Evolutionary conservation across 1,139 yeast species (phyloP).

Genomic region (Blastobotrys capitulatus): DNA sequence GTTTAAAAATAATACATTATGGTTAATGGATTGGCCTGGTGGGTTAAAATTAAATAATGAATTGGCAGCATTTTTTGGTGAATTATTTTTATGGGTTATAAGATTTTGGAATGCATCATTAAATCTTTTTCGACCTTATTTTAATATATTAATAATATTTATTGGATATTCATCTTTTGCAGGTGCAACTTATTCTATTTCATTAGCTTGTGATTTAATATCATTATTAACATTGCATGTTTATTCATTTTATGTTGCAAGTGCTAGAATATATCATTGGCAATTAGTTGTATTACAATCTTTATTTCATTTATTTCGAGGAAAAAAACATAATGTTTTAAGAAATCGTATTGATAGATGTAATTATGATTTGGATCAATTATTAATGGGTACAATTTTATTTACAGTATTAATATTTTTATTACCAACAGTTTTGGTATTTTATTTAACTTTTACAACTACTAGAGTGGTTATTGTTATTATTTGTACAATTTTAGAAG

Average conservation of each 20-base stretch:
- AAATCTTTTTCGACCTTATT: constrained; percentile 30
- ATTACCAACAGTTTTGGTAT: constrained; percentile 82
- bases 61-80: constrained; percentile 80
- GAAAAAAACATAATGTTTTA: constrained; percentile 79
- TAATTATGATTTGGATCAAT: constrained; percentile 77
- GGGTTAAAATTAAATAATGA: constrained; percentile 91
- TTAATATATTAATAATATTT: constrained; percentile 30
- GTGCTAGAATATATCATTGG: constrained; percentile 73
- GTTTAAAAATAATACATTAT: constrained; percentile 48
- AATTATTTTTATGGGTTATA: constrained; percentile 78
- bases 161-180: constrained; percentile 45
- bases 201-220: constrained; percentile 59
- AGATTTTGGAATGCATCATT: constrained; percentile 50
- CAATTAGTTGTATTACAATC: constrained; percentile 66
- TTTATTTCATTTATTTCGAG: constrained; percentile 79
- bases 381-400: constrained; percentile 79
- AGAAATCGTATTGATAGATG: constrained; percentile 84
- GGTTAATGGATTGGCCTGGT: constrained; percentile 90
- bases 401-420: constrained; percentile 76
- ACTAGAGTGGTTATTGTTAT: constrained; percentile 50
- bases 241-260: constrained; percentile 68
- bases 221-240: constrained; percentile 66
- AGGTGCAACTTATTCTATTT: constrained; percentile 62
- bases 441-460: constrained; percentile 68
- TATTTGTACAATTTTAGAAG: constrained; percentile 51